These are phyloP conservation scores for Andrographis paniculata DNA, from an alignment of 305 asterid species.

Conservation along the genomic window DNA sequence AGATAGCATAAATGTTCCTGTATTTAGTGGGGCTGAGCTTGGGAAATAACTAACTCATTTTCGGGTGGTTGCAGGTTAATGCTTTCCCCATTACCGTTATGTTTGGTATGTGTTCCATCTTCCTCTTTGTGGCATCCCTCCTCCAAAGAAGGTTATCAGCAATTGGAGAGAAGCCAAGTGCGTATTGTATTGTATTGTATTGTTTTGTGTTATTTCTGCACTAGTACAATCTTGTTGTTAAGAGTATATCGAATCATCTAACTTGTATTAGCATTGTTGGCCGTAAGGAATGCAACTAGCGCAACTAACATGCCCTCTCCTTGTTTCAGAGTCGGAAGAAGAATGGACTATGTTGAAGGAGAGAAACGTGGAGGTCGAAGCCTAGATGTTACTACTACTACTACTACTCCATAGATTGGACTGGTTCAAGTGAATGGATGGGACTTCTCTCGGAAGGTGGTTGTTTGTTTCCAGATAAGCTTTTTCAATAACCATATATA, in stretches of 20 bases:
- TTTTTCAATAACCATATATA: no score
- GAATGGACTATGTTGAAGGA: constrained; percentile 64
- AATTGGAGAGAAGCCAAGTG: constrained; percentile 74
- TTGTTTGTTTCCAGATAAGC: neutral
- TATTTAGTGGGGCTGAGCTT: neutral
- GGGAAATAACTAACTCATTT: constrained; percentile 5
- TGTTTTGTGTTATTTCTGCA: no score
- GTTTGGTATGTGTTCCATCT: constrained; percentile 95
- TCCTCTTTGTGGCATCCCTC: constrained; percentile 82
- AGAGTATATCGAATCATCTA: neutral
- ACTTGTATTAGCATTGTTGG: neutral
- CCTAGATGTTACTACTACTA: constrained; percentile 13
- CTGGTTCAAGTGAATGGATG: constrained; percentile 14
- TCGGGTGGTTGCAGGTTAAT: constrained; percentile 47
- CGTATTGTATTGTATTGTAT: constrained; percentile 17
- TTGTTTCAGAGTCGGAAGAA: constrained; percentile 52
- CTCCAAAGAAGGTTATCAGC: constrained; percentile 67
- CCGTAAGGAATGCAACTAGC: neutral
- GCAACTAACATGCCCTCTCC: neutral
- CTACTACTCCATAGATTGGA: constrained; percentile 16
- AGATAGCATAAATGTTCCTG: neutral
- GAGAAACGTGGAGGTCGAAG: constrained; percentile 38
- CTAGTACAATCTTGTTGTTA: no score
- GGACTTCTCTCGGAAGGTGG: neutral
- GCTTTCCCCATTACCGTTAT: constrained; percentile 90